Evolutionary conservation across 441 rosid genomes (phyloP).

Genomic region (Croton setiger): DNA sequence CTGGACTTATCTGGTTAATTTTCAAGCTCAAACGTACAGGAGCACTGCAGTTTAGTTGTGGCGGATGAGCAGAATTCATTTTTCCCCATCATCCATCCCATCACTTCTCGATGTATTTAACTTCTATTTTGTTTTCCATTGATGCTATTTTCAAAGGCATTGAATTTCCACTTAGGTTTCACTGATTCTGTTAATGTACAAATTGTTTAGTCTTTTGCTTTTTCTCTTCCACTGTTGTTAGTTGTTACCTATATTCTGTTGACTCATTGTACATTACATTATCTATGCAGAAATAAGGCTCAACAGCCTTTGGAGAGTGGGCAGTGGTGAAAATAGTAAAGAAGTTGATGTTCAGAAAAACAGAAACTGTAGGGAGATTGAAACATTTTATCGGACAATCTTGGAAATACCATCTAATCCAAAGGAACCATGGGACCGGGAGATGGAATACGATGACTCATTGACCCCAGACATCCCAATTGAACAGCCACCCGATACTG

Average conservation of each 20-base stretch:
- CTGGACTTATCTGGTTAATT: background rate
- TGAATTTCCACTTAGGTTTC: background rate
- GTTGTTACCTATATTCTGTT: background rate
- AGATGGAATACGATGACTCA: constrained; percentile 92
- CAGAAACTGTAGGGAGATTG: constrained; percentile 84
- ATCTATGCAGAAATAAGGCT: constrained; percentile 66
- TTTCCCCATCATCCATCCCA: background rate
- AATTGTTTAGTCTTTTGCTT: background rate
- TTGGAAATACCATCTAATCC: constrained; percentile 78
- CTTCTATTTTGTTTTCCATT: background rate
- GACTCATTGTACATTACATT: constrained; percentile 19
- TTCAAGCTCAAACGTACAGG: constrained; percentile 11
- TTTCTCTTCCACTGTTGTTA: background rate
- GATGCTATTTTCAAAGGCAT: background rate
- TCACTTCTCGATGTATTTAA: background rate
- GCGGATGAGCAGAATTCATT: background rate
- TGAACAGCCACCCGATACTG: constrained; percentile 80
- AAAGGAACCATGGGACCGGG: constrained; percentile 96
- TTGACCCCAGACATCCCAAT: constrained; percentile 81
- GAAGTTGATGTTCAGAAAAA: constrained; percentile 83
- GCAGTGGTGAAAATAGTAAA: constrained; percentile 88
- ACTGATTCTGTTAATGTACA: background rate
- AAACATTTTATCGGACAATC: constrained; percentile 48
- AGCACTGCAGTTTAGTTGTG: background rate
- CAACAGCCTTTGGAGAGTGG: constrained; percentile 60